These are phyloP conservation scores for Thelonectria discophora DNA, from an alignment of 2,329 filamentous ascomycete genomes.

Conservation along the genomic window DNA sequence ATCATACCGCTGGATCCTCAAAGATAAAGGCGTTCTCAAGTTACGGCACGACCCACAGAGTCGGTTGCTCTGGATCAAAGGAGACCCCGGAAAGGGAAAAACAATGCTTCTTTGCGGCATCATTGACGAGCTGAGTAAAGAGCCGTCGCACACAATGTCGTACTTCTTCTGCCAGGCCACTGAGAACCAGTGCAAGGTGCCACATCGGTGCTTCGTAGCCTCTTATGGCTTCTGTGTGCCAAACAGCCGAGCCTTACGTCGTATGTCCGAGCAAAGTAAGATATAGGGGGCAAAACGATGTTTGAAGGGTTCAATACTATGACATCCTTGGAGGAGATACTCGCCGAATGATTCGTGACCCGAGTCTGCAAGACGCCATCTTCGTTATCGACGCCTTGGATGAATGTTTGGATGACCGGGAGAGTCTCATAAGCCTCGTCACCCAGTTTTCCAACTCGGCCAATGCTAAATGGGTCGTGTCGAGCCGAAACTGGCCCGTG, in stretches of 20 bases:
- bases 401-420: neutral
- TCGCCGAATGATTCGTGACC: slow-evolving; percentile 48
- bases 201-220: slow-evolving; percentile 52
- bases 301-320: slow-evolving; percentile 54
- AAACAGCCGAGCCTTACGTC: slow-evolving; percentile 47
- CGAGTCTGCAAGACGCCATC: slow-evolving; percentile 29
- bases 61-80: too few species aligned
- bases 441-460: slow-evolving; percentile 51
- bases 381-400: slow-evolving; percentile 4
- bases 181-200: slow-evolving; percentile 50
- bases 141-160: slow-evolving; percentile 11
- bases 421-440: slow-evolving; percentile 53
- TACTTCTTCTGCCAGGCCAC: slow-evolving; percentile 57
- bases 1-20: slow-evolving; percentile 47
- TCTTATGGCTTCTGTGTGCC: slow-evolving; percentile 53
- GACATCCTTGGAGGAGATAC: slow-evolving; percentile 48
- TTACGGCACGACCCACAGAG: slow-evolving; percentile 36
- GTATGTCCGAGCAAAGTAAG: slow-evolving; percentile 48
- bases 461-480: neutral
- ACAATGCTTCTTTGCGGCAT: slow-evolving; percentile 49
- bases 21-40: slow-evolving; percentile 37
- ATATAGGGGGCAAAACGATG: slow-evolving; percentile 43
- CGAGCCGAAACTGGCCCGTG: slow-evolving; percentile 1
- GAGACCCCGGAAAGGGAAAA: slow-evolving; percentile 52
- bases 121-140: slow-evolving; percentile 34